phyloP scores from a whole-genome alignment of 495 filamentous ascomycete genomes.

The Penicillium bovifimosum region DNA sequence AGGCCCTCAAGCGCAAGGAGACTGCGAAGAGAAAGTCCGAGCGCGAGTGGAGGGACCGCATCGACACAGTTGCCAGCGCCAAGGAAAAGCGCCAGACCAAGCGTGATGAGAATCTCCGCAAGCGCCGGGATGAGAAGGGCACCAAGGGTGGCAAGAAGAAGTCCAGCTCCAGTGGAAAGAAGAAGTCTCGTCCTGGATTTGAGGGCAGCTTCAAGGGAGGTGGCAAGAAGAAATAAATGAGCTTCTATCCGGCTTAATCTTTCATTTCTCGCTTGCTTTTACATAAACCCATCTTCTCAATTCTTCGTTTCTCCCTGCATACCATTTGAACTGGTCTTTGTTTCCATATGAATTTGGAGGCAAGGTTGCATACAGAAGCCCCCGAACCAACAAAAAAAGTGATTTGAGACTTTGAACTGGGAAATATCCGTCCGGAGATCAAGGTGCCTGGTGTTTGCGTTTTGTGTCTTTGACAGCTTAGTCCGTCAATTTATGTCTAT shows the following conservation, averaged over 20 bases:
- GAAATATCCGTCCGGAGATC: conserved; percentile 31
- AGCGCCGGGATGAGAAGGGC: conserved; percentile 73
- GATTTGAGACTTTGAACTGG: conserved; percentile 27
- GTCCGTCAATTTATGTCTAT: conserved; percentile 23
- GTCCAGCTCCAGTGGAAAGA: conserved; percentile 44
- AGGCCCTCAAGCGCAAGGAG: conserved; percentile 90
- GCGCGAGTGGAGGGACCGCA: conserved; percentile 80
- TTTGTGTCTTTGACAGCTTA: conserved; percentile 23
- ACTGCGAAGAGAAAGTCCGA: conserved; percentile 83
- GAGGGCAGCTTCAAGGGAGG: conserved; percentile 79
- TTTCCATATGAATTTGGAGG: not conserved
- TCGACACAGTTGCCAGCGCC: conserved; percentile 66
- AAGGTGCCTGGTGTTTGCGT: conserved; percentile 29
- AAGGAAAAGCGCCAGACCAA: conserved; percentile 79
- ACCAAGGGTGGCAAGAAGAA: conserved; percentile 59
- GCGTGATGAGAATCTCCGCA: conserved; percentile 80
- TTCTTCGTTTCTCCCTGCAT: conserved; percentile 5
- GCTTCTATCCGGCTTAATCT: conserved; percentile 20
- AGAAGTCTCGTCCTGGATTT: conserved; percentile 71
- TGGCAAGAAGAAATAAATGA: conserved; percentile 41
- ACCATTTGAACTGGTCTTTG: not conserved
- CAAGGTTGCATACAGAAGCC: conserved; percentile 14
- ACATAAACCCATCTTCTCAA: not conserved
- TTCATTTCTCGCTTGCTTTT: conserved; percentile 5
- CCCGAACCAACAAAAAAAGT: conserved; percentile 24